phyloP scores from a whole-genome alignment of 148 eudicot genomes.

The Rhododendron mucronatum region DNA sequence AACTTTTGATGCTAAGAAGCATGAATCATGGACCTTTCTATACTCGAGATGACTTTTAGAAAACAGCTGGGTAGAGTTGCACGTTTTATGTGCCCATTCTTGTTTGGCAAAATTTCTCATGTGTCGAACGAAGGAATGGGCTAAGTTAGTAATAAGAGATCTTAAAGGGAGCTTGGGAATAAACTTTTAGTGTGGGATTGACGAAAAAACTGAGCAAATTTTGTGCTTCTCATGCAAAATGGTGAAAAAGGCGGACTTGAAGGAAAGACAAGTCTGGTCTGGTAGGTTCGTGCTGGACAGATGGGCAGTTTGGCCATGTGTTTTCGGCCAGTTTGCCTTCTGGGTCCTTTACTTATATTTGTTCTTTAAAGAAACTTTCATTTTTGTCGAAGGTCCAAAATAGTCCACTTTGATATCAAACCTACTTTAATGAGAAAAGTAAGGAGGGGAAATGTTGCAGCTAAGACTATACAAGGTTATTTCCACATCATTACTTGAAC shows the following conservation, averaged over 20 bases:
- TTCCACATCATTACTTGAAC: background rate
- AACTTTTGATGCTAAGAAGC: background rate
- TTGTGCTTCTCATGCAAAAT: too few relatives aligned
- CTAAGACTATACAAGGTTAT: background rate
- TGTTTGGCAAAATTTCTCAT: background rate
- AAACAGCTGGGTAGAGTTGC: background rate
- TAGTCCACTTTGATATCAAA: background rate
- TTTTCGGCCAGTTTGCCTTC: background rate
- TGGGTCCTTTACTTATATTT: background rate
- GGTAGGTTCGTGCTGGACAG: too few relatives aligned
- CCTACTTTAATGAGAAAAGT: background rate
- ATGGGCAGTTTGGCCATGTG: too few relatives aligned
- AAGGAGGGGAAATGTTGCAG: background rate
- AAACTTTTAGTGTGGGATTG: too few relatives aligned
- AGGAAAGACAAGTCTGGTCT: too few relatives aligned
- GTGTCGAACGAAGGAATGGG: background rate
- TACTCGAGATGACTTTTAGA: background rate
- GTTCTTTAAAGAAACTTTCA: background rate
- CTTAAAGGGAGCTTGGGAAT: too few relatives aligned
- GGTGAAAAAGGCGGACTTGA: too few relatives aligned
- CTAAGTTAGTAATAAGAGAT: background rate
- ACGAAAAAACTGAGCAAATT: too few relatives aligned
- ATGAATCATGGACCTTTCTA: background rate
- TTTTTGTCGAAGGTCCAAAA: background rate
- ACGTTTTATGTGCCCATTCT: background rate